Base-by-base conservation (phyloP, 768 basidiomycete genomes). In the Cystofilobasidium macerans region DNA sequence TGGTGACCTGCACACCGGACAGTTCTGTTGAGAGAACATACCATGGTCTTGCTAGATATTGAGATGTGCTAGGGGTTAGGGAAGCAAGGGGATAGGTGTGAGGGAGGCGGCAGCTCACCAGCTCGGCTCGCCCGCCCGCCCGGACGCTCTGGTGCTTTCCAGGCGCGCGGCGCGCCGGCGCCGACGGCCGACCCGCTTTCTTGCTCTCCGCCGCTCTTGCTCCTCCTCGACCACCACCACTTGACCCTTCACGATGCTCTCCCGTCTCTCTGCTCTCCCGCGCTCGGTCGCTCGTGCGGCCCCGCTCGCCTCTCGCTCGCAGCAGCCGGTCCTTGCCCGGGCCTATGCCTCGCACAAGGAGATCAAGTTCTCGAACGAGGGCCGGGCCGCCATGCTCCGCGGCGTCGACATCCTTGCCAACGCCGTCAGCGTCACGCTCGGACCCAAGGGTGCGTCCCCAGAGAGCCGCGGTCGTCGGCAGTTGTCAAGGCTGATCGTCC, bases 361-460 rank as follows among this genome's bases (percentile, higher is more conserved):
- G 77, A 88, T 98, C 77, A 86, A 87, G 79, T 97, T 98, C 79
- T 88, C 87, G 74, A 93, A 97, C 77, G 90, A 91, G 71, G 92
- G 92, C 71, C 84, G 93, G 70, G 89, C 91, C 35, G 84, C 85
- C 78, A 94, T 95, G 78, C 82, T 97, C 71, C 87, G 86, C 77
- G 94, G 94, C 77, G 92, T 99, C 69, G 93, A 98, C 78, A 81
- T 94, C 73, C 85, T 99, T 71, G 93, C 94, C 67, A 91, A 97
- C 76, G 93, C 94, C 67, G 94, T 98, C 75, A 86, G 85, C 70
- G 91, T 95, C 57, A 99, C 94, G 47, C 84, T 98, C 30, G 94
- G 94, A 66, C 94, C 94, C 36, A 98, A 99, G 80, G 92, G 90
- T 85, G 61, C 12, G 79, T 42, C 35, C 48, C 20, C 30, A 7